Evolutionary conservation across 352 stramenopile species (phyloP), one percentile per base, ranked within the genome.

Genomic region (Phytophthora pistaciae): DNA sequence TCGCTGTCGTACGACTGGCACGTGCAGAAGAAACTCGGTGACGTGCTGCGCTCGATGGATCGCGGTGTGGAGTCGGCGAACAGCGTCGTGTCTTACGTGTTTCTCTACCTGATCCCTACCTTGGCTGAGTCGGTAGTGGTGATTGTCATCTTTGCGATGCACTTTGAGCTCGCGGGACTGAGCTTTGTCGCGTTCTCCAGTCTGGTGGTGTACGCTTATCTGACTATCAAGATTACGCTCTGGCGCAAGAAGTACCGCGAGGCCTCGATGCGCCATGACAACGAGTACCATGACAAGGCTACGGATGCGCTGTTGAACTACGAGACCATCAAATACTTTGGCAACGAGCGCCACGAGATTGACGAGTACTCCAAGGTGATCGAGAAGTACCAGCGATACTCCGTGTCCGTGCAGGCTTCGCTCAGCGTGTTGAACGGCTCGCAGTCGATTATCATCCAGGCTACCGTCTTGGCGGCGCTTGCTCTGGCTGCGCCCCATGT

Each of bases 271-370:
- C 91, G 93, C 33, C 91, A 99, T 71, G 97, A 99, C 75, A 99
- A 99, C 70, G 95, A 99, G 75, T 99, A 96, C 81, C 96, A 99
- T 72, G 97, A 99, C 77, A 98, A 97, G 63, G 97, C 94, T 38
- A 99, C 96, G 4, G 98, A 99, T 75, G 95, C 89, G 40, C 75
- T 99, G n/a, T 84, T 99, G 29, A 99, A 99, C 74, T 99, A 98
- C 77, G 98, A 99, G 79, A 99, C 96, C 6, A 98, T 99, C 66
- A 99, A 99, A 76, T 98, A 98, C 59, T 99, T 99, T 68, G 97
- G 94, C 8, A 98, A 97, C 53, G 97, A 99, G 74, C 75, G 84
- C 11, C 98, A 98, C 66, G 97, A 99, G 63, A 82, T 95, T 50
- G 83, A 96, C 23, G 75, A 92, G 58, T 99, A 98, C 80, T 85